phyloP scores from a whole-genome alignment of 805 yeast species.

The Saccharomycopsis sp. region DNA sequence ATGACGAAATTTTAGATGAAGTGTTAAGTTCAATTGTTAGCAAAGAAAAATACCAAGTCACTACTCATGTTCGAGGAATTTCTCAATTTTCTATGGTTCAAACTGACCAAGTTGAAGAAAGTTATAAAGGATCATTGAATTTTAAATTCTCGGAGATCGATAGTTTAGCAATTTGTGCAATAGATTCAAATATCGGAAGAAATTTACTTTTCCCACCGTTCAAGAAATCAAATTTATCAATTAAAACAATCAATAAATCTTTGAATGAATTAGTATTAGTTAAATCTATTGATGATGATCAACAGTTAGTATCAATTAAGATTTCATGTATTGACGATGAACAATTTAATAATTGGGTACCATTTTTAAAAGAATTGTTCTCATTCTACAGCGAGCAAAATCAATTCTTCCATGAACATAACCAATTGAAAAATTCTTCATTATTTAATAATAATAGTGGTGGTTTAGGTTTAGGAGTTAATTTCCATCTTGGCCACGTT shows the following conservation, averaged over 20 bases:
- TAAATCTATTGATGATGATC: neutral
- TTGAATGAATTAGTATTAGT: slow-evolving; percentile 14
- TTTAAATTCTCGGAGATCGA: slow-evolving; percentile 16
- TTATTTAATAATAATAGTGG: neutral
- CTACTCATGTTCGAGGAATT: slow-evolving; percentile 8
- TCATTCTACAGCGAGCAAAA: slow-evolving; percentile 47
- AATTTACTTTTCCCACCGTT: slow-evolving; percentile 32
- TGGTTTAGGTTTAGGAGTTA: slow-evolving; percentile 17
- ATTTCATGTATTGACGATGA: slow-evolving; percentile 15
- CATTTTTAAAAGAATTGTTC: slow-evolving; percentile 16
- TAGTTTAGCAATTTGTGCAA: slow-evolving; percentile 26
- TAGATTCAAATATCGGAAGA: slow-evolving; percentile 26
- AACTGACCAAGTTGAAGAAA: slow-evolving; percentile 18
- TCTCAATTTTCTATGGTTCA: slow-evolving; percentile 12
- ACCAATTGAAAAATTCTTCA: slow-evolving; percentile 33
- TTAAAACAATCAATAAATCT: slow-evolving; percentile 18
- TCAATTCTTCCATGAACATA: slow-evolving; percentile 73
- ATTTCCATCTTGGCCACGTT: slow-evolving; percentile 8
- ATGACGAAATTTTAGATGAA: slow-evolving; percentile 9
- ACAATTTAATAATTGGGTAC: slow-evolving; percentile 19
- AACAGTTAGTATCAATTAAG: slow-evolving; percentile 6
- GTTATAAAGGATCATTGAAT: slow-evolving; percentile 16
- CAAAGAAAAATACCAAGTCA: neutral
- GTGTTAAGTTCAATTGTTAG: slow-evolving; percentile 3
- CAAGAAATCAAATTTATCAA: slow-evolving; percentile 26